Percentiles rank a stretch among this genome's conserved stretches.
phyloP scores from a whole-genome alignment of 139 green algal species.

The Coccomyxa sp. region DNA sequence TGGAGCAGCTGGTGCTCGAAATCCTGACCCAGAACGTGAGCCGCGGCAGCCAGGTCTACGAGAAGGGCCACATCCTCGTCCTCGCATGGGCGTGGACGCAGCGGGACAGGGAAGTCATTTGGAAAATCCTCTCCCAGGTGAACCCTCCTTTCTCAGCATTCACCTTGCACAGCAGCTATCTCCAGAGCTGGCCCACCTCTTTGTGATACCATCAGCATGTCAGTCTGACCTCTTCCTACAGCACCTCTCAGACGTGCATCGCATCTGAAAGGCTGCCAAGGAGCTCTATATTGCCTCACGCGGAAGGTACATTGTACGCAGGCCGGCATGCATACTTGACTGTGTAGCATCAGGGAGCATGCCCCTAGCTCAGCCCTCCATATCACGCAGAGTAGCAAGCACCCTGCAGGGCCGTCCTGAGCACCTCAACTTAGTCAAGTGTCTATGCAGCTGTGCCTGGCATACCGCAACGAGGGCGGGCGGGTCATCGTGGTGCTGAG shows the following conservation, averaged over 20 bases:
- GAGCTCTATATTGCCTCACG: no score
- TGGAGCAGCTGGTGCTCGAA: conserved; percentile 26
- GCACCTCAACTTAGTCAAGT: background rate
- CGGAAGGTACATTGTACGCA: no score
- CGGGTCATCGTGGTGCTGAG: conserved; percentile 49
- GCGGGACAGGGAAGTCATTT: conserved; percentile 48
- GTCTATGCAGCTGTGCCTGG: conserved; percentile 35
- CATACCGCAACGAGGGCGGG: conserved; percentile 31
- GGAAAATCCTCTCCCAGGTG: conserved; percentile 51
- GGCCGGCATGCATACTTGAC: no score
- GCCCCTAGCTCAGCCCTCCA: no score
- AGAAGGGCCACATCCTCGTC: conserved; percentile 41
- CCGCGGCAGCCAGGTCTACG: conserved; percentile 44
- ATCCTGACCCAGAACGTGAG: conserved; percentile 17
- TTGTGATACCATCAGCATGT: no score
- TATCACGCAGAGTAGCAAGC: no score
- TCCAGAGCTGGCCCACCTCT: no score
- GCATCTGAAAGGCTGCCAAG: no score
- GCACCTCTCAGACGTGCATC: no score
- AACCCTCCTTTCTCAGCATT: background rate
- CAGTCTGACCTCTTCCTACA: no score
- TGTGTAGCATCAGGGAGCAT: no score
- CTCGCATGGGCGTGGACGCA: conserved; percentile 39
- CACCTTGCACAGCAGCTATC: background rate
- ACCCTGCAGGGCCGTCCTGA: background rate